These are phyloP conservation scores for Parathielavia appendiculata DNA, from an alignment of 495 filamentous ascomycete species.

Conservation along the genomic window DNA sequence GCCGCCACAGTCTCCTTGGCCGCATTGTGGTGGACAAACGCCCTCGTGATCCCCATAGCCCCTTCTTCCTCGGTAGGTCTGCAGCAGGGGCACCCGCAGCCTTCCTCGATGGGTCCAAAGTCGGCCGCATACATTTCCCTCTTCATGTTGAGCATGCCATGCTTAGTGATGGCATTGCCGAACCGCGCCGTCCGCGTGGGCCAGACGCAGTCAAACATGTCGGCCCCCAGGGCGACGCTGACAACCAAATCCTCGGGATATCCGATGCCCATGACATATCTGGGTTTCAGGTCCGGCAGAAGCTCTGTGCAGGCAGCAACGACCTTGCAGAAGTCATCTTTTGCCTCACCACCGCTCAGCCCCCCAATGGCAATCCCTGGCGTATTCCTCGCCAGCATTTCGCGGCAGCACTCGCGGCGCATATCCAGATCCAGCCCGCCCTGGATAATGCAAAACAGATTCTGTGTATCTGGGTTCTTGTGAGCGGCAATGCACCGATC, in stretches of 20 bases:
- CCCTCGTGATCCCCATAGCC: conserved; percentile 77
- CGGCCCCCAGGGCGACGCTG: conserved; percentile 84
- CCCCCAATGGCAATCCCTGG: conserved; percentile 97
- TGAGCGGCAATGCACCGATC: conserved; percentile 94
- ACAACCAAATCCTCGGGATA: conserved; percentile 95
- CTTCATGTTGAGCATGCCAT: conserved; percentile 77
- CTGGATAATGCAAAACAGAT: conserved; percentile 99
- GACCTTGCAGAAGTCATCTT: conserved; percentile 54
- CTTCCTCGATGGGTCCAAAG: conserved; percentile 75
- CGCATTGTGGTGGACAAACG: conserved; percentile 86
- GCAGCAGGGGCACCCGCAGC: conserved; percentile 76
- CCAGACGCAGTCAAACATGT: conserved; percentile 99
- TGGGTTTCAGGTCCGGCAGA: conserved; percentile 82
- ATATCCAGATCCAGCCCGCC: conserved; percentile 90
- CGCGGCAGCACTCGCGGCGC: conserved; percentile 72
- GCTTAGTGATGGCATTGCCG: conserved; percentile 82
- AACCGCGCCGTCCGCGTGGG: conserved; percentile 94
- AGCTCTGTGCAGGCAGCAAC: conserved; percentile 81
- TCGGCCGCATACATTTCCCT: conserved; percentile 69
- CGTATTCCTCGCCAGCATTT: conserved; percentile 88
- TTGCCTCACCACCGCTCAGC: conserved; percentile 73
- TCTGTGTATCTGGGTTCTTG: conserved; percentile 72
- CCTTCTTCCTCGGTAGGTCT: conserved; percentile 54
- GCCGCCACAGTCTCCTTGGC: conserved; percentile 94
- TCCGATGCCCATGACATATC: conserved; percentile 98